Conservation (phyloP, 768 basidiomycete species). For the Termitomyces titanicus region DNA sequence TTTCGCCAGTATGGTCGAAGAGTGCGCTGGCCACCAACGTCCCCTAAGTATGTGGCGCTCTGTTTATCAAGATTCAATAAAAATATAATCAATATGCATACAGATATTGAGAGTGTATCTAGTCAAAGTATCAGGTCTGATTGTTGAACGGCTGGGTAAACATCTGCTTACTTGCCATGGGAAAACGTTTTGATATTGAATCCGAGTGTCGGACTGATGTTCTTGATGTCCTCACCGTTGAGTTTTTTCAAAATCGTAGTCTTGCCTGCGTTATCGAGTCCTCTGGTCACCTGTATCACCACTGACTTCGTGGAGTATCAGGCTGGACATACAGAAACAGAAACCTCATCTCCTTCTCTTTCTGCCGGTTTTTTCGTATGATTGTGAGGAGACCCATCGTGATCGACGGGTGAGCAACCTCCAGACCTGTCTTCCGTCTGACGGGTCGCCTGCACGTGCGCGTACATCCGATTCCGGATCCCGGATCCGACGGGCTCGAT, state of each 20-base stretch:
- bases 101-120: slow-evolving; percentile 82
- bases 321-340: slow-evolving; percentile 64
- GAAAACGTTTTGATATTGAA: slow-evolving; percentile 99
- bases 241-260: slow-evolving; percentile 96
- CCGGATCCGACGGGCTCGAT: slow-evolving; percentile 7
- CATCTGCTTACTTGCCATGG: slow-evolving; percentile 68
- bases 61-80: neutral
- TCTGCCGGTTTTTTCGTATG: slow-evolving; percentile 92
- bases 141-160: neutral
- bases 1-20: slow-evolving; percentile 98
- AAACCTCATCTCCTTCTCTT: slow-evolving; percentile 95
- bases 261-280: slow-evolving; percentile 98
- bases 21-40: slow-evolving; percentile 95
- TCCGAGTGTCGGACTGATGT: slow-evolving; percentile 90
- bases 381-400: slow-evolving; percentile 93
- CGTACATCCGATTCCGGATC: neutral
- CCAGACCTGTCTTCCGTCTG: no score
- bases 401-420: no score
- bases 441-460: neutral
- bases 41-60: slow-evolving; percentile 60
- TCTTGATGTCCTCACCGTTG: slow-evolving; percentile 85
- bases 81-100: slow-evolving; percentile 30
- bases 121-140: neutral
- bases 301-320: slow-evolving; percentile 1
- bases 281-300: slow-evolving; percentile 44